phyloP scores from a whole-genome alignment of 164 flowering plant genomes.

The Sedum album region DNA sequence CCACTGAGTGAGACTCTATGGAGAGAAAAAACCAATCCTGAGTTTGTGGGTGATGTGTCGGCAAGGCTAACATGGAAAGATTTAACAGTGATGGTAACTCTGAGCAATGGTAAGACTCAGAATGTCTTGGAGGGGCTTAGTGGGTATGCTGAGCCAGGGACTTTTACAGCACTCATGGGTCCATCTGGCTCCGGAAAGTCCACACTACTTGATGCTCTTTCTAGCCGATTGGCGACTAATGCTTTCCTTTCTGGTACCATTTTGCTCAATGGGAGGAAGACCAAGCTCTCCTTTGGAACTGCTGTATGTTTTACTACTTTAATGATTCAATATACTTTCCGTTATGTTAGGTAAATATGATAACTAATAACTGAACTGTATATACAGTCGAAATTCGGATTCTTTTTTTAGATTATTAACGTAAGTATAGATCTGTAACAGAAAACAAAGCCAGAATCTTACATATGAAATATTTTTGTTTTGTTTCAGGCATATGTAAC shows the following conservation, averaged over 20 bases:
- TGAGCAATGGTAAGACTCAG: constrained; percentile 57
- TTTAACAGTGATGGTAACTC: constrained; percentile 65
- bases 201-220: constrained; percentile 76
- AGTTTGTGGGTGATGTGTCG: constrained; percentile 62
- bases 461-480: background rate
- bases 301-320: constrained; percentile 40
- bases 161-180: constrained; percentile 78
- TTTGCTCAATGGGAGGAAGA: constrained; percentile 72
- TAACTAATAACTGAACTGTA: background rate
- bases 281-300: constrained; percentile 79
- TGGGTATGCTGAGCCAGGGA: constrained; percentile 83
- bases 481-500: constrained; percentile 80
- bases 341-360: background rate
- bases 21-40: constrained; percentile 51
- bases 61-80: constrained; percentile 87
- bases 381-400: too few species aligned
- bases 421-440: too few species aligned
- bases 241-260: constrained; percentile 76
- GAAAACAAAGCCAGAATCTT: too few species aligned
- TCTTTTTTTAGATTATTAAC: too few species aligned
- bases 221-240: constrained; percentile 76
- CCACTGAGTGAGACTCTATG: constrained; percentile 82
- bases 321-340: background rate
- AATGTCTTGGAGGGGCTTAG: constrained; percentile 68
- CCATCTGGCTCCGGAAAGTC: constrained; percentile 94